Evolutionary conservation across 768 basidiomycete species (phyloP), one percentile per base, ranked within the genome.

Genomic region (Termitomyces sp.): DNA sequence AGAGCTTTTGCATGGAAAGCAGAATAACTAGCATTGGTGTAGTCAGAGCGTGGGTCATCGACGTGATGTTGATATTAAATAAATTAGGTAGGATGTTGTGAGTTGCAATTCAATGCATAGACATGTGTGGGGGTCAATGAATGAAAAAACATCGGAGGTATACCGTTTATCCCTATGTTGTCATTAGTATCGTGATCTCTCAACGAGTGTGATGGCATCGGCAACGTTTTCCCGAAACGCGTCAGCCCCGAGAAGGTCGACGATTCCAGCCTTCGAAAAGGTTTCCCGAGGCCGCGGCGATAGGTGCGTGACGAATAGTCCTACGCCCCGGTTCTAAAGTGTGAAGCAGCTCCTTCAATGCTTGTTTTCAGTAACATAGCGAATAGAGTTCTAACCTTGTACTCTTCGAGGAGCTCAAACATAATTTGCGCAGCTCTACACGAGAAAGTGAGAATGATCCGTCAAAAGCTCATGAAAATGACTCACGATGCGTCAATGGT

Each of bases 401-500:
- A 94, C 14, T 90, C 87, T 61, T 86, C 82, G 44, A 86, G 71
- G 2, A 94, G 70, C 67, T 95, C 93, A 57, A 80, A 78, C 64
- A 95, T 85, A 60, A 94, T 90, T 69, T 93, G 91, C 9, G 85
- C 81, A 30, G 94, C 92, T 30, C 91, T 93, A 64, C 6, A 54
- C 33, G 30, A 35, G 30, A 33, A 19, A 43, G 28, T 52, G 56
- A 5, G 56, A 50, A 38, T 23, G 52, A 58, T 21, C 30, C 23
- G 53, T 17, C 26, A 14, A 31, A 43, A 5, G n/a, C 42, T n/a
- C 42, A 12, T 23, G 55, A 46, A 5, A n/a, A 33, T 14, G 73
- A 33, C 88, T 70, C 65, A 95, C 89, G 91, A 93, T 8, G 96
- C 94, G 68, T 99, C 96, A 58, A 91, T 86, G 17, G 78, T 81